Conservation (phyloP, 192 early-diverging fungal genomes). For the Backusella tuberculispora region DNA sequence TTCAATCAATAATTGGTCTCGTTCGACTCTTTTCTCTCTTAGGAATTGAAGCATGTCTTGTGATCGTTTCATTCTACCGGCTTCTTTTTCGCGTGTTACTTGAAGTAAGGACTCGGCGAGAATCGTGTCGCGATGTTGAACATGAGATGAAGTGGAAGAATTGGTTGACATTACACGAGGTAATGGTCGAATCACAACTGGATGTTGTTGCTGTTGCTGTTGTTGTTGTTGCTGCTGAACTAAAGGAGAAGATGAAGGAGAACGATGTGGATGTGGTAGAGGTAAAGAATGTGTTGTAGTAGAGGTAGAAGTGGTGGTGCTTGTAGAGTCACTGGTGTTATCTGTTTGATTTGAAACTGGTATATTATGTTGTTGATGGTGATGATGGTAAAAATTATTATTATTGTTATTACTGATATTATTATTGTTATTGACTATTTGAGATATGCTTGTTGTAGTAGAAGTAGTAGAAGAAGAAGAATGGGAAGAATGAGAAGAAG, state of each 20-base stretch:
- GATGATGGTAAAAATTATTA: background rate
- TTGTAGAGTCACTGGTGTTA: background rate
- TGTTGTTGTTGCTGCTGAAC: no score
- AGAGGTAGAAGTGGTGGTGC: background rate
- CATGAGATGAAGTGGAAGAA: background rate
- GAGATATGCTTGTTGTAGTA: background rate
- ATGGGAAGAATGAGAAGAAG: background rate
- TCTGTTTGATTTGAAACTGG: constrained; percentile 4
- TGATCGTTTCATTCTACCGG: constrained; percentile 36
- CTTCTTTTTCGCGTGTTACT: constrained; percentile 40
- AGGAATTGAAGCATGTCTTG: constrained; percentile 40
- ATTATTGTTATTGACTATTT: no score
- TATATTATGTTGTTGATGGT: background rate
- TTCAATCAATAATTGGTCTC: constrained; percentile 34
- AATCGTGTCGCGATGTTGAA: constrained; percentile 9
- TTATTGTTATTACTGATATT: no score
- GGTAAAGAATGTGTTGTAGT: constrained; percentile 5
- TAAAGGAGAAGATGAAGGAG: no score
- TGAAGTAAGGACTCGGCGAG: constrained; percentile 34
- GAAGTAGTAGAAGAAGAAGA: background rate
- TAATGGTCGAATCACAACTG: constrained; percentile 25
- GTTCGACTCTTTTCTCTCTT: constrained; percentile 32
- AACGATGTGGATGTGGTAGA: background rate
- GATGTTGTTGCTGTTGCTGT: no score
- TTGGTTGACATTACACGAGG: constrained; percentile 23